Evolutionary conservation across 331 rosid genomes (phyloP), one percentile per base, ranked within the genome.

Genomic region (Pyrus hybrid): DNA sequence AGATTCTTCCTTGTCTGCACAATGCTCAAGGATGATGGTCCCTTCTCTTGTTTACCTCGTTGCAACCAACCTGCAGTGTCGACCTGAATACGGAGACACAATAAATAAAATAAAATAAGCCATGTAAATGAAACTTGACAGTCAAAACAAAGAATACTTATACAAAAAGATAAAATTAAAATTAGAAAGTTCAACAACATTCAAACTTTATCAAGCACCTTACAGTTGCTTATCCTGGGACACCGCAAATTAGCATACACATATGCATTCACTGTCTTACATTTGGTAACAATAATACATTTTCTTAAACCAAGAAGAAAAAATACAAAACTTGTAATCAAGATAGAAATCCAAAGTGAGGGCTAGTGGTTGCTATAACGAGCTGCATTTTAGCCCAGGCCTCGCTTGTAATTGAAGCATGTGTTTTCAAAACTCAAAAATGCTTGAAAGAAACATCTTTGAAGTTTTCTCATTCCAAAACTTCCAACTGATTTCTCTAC

Each of bases 51-150:
- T 77, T 94, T 94, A 60, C 88, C 87, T 86, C 96, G 86, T 76
- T 86, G 95, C 87, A 94, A 75, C 98, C 97, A 94, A 71, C 98
- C 98, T 65, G 98, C 96, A 7, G 98, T 94, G 84, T 94, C 98
- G 62, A 94, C 98, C 96, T 88, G 84, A 70, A 79, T 35, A 75
- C 18, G 54, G 20, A 25, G 71, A 57, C 74, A 72, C 66, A 29
- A 80, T 78, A 76, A 70, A 35, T 63, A 13, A 26, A 63, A 26
- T 60, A 60, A 60, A 63, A 5, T 7, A 63, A 63, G 21, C 67
- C 30, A 17, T 16, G 23, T 18, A 4, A 4, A 64, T 2, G 47
- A 64, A 9, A 64, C 0, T 30, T 64, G 7, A 64, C 0, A 30
- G 25, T 18, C 1, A 0, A 28, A 14, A 4, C 11, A 60, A 11